Evolutionary conservation across 352 stramenopile genomes (phyloP), one percentile per base, ranked within the genome.

Genomic region (Pythium pyrilobum): DNA sequence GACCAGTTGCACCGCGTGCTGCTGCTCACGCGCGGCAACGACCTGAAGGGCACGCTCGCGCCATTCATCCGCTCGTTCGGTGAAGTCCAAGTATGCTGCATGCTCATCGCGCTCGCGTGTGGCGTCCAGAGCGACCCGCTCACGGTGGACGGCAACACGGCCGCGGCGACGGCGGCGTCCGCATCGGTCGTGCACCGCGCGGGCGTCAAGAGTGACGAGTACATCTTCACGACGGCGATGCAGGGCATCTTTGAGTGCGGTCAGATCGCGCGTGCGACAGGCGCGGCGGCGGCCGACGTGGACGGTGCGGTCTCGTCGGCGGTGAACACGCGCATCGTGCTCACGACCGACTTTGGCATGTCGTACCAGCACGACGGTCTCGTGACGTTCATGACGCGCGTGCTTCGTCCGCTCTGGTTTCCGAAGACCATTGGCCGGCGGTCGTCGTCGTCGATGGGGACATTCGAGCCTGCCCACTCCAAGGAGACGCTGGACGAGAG

Each of bases 71-170:
- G 82, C 12, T 89, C 71, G 47, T 96, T 95, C 47, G 83, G 87
- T 32, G 71, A 87, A 41, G 74, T 89, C 29, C 83, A 96, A 64
- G 79, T 93, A 32, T 83, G 82, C 42, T 87, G 79, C 37, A 96
- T 97, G 87, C 81, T 96, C 40, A 81, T 97, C 32, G 83, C 69
- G 0, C 60, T 97, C 27, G 87, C 87, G 5, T 96, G 85, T 55
- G 88, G 87, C 20, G 71, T 96, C 6, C 79, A 78, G 15, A 90
- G 71, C 33, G 87, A 96, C 40, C 71, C 80, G 20, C 66, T 92
- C 9, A 74, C 72, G 6, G 80, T 52, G 11, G 80, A 91, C 36
- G 76, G 60, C 3, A 79, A 67, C 4, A 56, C 41, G 0, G 71
- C 73, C 16, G 81, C 61, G 4, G 44, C 60, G 15, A 67, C 71